Conservation (phyloP, 306 rosid species). For the Cicer cuneatum region DNA sequence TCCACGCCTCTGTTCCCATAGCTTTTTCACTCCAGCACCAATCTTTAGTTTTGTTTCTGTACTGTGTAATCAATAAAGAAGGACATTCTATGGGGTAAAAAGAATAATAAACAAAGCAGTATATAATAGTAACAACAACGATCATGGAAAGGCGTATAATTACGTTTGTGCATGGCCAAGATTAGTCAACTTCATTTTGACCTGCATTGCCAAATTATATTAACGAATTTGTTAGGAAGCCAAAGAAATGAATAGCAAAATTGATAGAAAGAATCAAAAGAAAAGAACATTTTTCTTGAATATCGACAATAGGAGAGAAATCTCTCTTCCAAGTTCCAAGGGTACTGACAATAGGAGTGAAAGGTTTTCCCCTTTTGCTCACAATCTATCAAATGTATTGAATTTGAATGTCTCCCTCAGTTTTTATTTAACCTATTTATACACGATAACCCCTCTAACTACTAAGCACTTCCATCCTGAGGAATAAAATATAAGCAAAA, state of each 20-base stretch:
- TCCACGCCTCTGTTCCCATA: constrained; percentile 73
- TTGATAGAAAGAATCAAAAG: background rate
- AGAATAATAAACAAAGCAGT: constrained; percentile 19
- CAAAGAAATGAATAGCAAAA: background rate
- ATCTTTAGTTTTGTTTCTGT: constrained; percentile 77
- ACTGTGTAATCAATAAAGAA: constrained; percentile 57
- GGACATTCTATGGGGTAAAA: constrained; percentile 11
- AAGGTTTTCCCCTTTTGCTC: background rate
- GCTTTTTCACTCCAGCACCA: constrained; percentile 72
- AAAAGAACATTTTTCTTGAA: background rate
- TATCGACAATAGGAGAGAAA: background rate
- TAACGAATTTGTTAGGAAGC: constrained; percentile 11
- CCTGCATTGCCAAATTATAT: constrained; percentile 61
- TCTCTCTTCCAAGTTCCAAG: background rate
- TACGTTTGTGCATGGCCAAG: constrained; percentile 94
- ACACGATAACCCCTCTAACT: background rate
- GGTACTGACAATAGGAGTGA: too few species aligned
- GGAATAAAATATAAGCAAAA: too few species aligned
- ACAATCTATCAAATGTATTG: background rate
- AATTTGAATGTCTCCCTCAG: background rate
- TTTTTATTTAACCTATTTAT: background rate
- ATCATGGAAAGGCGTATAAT: constrained; percentile 43
- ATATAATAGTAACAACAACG: constrained; percentile 21
- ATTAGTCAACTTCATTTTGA: constrained; percentile 81
- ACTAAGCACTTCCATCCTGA: background rate